These are phyloP conservation scores for Ceratobasidium sp. DNA, from an alignment of 1,284 basidiomycete species.

Conservation along the genomic window DNA sequence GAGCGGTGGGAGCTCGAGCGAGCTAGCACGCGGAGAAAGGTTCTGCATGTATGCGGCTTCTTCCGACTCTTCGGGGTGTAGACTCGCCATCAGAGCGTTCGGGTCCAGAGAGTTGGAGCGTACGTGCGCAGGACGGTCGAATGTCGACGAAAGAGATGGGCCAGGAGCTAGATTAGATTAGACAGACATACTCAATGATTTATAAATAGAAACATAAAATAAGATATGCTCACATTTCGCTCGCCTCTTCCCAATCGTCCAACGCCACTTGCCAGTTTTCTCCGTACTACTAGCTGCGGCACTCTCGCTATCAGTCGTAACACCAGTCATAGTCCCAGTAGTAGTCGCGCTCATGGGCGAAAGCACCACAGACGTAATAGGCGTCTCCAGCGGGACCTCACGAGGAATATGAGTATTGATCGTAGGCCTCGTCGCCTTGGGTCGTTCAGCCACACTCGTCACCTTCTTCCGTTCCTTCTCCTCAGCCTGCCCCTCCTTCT, in stretches of 20 bases:
- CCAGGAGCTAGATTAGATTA: conserved; percentile 52
- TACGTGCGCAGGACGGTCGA: conserved; percentile 33
- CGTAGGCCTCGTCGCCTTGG: conserved; percentile 17
- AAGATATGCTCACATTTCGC: conserved; percentile 72
- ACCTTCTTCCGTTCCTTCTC: conserved; percentile 73
- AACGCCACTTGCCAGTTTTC: conserved; percentile 62
- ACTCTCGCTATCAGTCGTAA: conserved; percentile 33
- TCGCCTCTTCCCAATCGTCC: conserved; percentile 73
- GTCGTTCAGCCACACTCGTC: conserved; percentile 16
- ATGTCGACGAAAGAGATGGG: conserved; percentile 51
- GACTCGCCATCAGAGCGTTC: conserved; percentile 8
- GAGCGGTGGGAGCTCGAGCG: conserved; percentile 71
- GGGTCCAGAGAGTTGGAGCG: conserved; percentile 37
- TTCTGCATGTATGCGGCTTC: conserved; percentile 52
- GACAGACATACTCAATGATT: conserved; percentile 49
- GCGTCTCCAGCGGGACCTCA: conserved; percentile 6
- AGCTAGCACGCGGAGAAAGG: conserved; percentile 60
- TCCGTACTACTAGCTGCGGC: conserved; percentile 5
- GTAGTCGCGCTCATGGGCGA: conserved; percentile 21
- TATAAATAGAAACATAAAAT: conserved; percentile 41
- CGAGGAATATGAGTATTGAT: conserved; percentile 26
- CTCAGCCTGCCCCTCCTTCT: conserved; percentile 61
- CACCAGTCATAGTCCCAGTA: conserved; percentile 7
- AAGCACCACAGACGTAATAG: not conserved
- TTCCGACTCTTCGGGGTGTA: conserved; percentile 60